Percentiles rank a stretch among this genome's conserved stretches.
Conservation (phyloP, 2,329 filamentous ascomycete genomes). For the Cercospora zeae-maydis region DNA sequence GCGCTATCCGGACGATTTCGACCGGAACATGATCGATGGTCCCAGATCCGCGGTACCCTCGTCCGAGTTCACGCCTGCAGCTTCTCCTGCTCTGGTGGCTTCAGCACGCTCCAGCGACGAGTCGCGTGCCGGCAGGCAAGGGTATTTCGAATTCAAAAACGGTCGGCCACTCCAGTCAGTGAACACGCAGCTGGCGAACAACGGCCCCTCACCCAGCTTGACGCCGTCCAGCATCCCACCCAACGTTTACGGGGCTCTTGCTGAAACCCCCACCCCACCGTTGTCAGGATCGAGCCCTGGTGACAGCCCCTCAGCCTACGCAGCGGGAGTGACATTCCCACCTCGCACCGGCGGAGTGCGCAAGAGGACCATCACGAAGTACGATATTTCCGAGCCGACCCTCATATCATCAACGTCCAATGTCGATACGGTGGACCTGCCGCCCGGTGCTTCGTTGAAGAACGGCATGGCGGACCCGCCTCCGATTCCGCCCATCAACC, state of each 20-base stretch:
- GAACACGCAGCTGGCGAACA: constrained; percentile 9
- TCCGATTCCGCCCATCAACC: constrained; percentile 59
- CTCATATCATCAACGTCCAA: constrained; percentile 55
- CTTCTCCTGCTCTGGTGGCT: constrained; percentile 20
- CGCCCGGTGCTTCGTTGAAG: constrained; percentile 52
- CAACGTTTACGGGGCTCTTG: constrained; percentile 37
- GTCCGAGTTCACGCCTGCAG: constrained; percentile 18
- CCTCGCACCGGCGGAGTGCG: constrained; percentile 39
- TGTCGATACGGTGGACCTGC: constrained; percentile 56
- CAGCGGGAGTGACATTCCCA: constrained; percentile 31
- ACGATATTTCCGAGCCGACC: constrained; percentile 59
- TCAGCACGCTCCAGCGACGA: constrained; percentile 18
- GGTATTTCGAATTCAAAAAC: constrained; percentile 32
- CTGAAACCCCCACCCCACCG: constrained; percentile 54
- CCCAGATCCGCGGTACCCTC: constrained; percentile 35
- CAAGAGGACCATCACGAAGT: constrained; percentile 59
- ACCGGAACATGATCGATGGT: constrained; percentile 49
- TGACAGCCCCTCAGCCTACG: constrained; percentile 31
- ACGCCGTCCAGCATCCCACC: constrained; percentile 22
- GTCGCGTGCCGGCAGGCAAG: constrained; percentile 14
- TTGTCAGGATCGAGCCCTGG: constrained; percentile 42
- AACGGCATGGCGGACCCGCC: constrained; percentile 50
- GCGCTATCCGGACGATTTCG: constrained; percentile 51
- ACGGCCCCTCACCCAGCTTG: constrained; percentile 9
- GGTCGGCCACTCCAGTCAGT: constrained; percentile 1